Evolutionary conservation across 495 filamentous ascomycete genomes (phyloP), one percentile per base, ranked within the genome.

Genomic region (Pyronema domesticum): DNA sequence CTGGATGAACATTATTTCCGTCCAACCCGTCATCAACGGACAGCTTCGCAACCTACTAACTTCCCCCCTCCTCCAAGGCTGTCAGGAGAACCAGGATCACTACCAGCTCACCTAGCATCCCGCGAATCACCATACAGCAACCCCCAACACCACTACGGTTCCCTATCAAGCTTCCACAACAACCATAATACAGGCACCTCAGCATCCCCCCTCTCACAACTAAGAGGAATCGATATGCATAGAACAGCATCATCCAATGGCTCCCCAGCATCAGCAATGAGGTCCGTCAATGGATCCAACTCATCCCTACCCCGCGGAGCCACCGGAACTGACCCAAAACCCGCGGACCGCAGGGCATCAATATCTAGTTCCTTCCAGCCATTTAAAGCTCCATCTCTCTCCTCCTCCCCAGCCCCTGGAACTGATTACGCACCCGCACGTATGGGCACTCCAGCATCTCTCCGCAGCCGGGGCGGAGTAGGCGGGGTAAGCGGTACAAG

Each of bases 371-470:
- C 95, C 64, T 84, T 88, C 63, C 63, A 65, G 39, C 83, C 89
- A 0, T 98, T 98, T 70, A 98, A 96, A 69, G 86, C 89, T 6
- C 86, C 88, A 7, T 88, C 89, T 15, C 74, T 98, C 14, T 93
- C 88, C 13, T 83, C 84, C n/a, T 96, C 89, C 8, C 91, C 91
- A 7, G 77, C 78, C 7, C 23, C 23, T 2, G 23, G 23, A 30
- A 30, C 23, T 30, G 23, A 30, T 30, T 30, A 30, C 23, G 23
- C 23, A 30, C 23, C 23, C 2, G 23, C 23, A 2, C 23, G 23
- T 30, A 30, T 30, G 23, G 23, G 23, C 23, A 30, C 23, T 5
- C 23, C 23, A 5, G 23, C 23, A 30, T 30, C 23, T 30, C 23
- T 30, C 5, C 23, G 23, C 5, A 30, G 23, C 5, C 23, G 23